A percentile compares a stretch with the other conserved stretches of the same genome.
Conservation (phyloP, 139 green algal genomes). For the Picochlorum costavermella region DNA sequence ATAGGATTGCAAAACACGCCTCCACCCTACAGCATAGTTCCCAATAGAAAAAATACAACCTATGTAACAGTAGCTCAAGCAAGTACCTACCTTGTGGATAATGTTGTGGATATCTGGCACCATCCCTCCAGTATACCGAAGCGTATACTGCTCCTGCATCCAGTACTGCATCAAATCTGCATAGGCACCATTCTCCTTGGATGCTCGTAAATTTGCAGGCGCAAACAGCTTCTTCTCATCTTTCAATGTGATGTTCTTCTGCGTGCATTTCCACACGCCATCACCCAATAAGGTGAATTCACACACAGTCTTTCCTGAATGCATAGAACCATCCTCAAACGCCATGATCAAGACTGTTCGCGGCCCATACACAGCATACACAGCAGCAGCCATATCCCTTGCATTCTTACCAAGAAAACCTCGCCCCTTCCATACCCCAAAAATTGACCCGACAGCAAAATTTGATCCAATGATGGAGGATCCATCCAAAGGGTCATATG, state of each 20-base stretch:
- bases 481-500: constrained; percentile 80
- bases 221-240: constrained; percentile 47
- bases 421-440: constrained; percentile 64
- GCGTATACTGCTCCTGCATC: constrained; percentile 42
- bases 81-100: too few species aligned
- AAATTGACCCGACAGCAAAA: constrained; percentile 72
- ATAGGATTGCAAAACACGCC: constrained; percentile 77
- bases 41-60: too few species aligned
- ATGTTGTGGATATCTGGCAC: constrained; percentile 84
- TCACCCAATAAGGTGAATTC: constrained; percentile 28
- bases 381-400: constrained; percentile 50
- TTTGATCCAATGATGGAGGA: constrained; percentile 63
- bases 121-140: constrained; percentile 66
- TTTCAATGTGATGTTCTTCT: constrained; percentile 24
- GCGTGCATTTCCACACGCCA: constrained; percentile 19
- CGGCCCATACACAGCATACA: constrained; percentile 72
- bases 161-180: constrained; percentile 45
- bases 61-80: too few species aligned
- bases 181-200: constrained; percentile 19
- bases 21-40: constrained; percentile 55
- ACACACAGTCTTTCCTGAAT: constrained; percentile 18
- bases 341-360: constrained; percentile 68
- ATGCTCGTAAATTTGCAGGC: constrained; percentile 62
- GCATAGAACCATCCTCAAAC: background rate
- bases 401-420: constrained; percentile 44